Base-by-base conservation (phyloP, 2,329 filamentous ascomycete genomes). In the Herpomyces periplanetae region DNA sequence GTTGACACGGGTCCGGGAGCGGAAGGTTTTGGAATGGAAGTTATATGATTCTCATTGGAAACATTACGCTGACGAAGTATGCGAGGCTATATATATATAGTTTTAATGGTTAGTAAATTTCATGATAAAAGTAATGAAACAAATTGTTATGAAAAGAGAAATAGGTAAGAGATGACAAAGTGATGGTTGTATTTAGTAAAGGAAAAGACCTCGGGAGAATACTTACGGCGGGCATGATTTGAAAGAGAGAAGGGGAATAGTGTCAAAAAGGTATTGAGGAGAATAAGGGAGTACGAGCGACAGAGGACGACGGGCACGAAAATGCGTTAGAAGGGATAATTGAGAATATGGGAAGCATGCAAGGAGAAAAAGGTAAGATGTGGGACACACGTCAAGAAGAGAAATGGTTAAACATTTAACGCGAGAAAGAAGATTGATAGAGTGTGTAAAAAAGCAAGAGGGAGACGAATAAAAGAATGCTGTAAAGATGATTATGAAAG, bases 31-130 rank as follows among this genome's bases (percentile, higher is more conserved):
- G 39, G 40, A 10, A 30, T 43, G 27, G 42, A 52, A 38, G 87
- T 87, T 47, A 88, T 80, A 38, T 88, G 75, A 37, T 88, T 88
- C 47, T 88, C 73, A 40, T 84, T 80, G 28, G 62, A 63, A 32
- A 62, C 51, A 37, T 58, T 52, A 42, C 71, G 62, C 37, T 58
- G 52, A 41, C 63, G 55, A 33, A 57, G 47, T 36, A 53, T 46
- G 41, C 65, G 62, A 46, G 49, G 52, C 62, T 61, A 33, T n/a
- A n/a, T n/a, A n/a, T n/a, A n/a, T n/a, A n/a, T n/a, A n/a, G n/a
- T 15, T 27, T 25, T 18, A 29, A 26, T 25, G 30, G 39, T 49
- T 46, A 45, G 38, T 32, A 25, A 26, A 26, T 27, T 24, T 19
- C 30, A 35, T 20, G 30, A 34, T 16, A 19, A 22, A 19, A 22